Evolutionary conservation across 371 early-diverging fungal genomes (phyloP).

Genomic region (Actinomucor elegans): DNA sequence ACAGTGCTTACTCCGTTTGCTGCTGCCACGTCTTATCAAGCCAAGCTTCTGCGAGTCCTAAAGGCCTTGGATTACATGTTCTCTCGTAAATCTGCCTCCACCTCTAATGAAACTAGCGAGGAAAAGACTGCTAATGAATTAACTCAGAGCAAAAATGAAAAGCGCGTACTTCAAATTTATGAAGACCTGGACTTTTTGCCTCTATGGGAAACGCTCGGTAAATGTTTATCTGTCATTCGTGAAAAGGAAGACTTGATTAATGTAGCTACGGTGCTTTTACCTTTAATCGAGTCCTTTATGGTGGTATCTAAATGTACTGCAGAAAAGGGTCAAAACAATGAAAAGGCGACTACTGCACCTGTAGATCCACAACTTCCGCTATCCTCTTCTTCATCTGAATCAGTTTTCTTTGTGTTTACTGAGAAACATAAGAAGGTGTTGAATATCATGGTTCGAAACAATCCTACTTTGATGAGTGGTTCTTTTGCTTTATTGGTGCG

Average conservation of each 20-base stretch:
- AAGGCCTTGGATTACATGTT: constrained; percentile 91
- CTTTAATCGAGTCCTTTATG: constrained; percentile 96
- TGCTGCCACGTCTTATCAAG: constrained; percentile 85
- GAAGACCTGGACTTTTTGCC: constrained; percentile 67
- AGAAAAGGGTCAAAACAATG: constrained; percentile 27
- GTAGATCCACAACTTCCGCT: constrained; percentile 5
- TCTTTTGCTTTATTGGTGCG: constrained; percentile 93
- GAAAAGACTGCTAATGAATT: neutral
- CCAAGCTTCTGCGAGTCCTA: constrained; percentile 88
- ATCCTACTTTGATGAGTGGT: constrained; percentile 92
- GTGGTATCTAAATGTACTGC: constrained; percentile 82
- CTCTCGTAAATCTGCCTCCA: constrained; percentile 33
- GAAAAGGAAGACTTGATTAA: constrained; percentile 79
- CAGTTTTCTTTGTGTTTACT: constrained; percentile 85
- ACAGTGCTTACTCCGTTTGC: constrained; percentile 71
- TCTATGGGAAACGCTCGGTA: constrained; percentile 82
- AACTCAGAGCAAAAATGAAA: constrained; percentile 35
- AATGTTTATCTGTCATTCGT: constrained; percentile 71
- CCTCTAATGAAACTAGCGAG: constrained; percentile 16
- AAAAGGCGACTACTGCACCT: constrained; percentile 29
- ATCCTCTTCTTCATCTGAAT: constrained; percentile 42
- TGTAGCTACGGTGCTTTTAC: constrained; percentile 90
- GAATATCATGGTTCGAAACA: constrained; percentile 96
- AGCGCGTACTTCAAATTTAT: constrained; percentile 63
- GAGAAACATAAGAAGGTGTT: constrained; percentile 94